These are phyloP conservation scores for Aquilaria yunnanensis DNA, from an alignment of 345 rosid genomes.

Conservation along the genomic window DNA sequence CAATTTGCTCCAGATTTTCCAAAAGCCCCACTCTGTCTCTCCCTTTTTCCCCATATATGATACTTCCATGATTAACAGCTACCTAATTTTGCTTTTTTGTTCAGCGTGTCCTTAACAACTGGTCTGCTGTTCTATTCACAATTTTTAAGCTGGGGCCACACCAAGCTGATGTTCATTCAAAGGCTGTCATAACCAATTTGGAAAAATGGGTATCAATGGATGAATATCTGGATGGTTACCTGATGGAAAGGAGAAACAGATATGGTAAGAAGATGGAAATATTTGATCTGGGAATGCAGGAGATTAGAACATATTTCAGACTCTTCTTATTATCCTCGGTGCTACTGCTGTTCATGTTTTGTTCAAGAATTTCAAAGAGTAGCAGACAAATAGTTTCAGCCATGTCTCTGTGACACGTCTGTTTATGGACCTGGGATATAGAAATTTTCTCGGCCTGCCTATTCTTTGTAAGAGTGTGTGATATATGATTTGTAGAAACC, in stretches of 20 bases:
- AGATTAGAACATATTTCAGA: slow-evolving; percentile 91
- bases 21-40: background rate
- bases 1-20: background rate
- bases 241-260: slow-evolving; percentile 76
- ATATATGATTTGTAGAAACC: slow-evolving; percentile 11
- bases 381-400: slow-evolving; percentile 51
- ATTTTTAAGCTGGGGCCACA: slow-evolving; percentile 57
- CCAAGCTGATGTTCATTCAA: slow-evolving; percentile 34
- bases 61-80: background rate
- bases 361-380: slow-evolving; percentile 83
- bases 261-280: slow-evolving; percentile 88
- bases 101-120: slow-evolving; percentile 84
- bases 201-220: slow-evolving; percentile 84
- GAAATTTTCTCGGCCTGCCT: background rate
- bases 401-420: slow-evolving; percentile 15
- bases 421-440: no score
- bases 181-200: slow-evolving; percentile 21
- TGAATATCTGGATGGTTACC: slow-evolving; percentile 85
- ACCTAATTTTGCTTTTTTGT: slow-evolving; percentile 11
- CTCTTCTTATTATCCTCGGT: slow-evolving; percentile 86
- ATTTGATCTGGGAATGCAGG: slow-evolving; percentile 92
- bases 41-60: background rate
- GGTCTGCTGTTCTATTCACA: slow-evolving; percentile 81
- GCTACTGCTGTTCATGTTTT: slow-evolving; percentile 84
- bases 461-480: slow-evolving; percentile 14